Conservation (phyloP, 208 protist species). For the Blechomonas ayalai region DNA sequence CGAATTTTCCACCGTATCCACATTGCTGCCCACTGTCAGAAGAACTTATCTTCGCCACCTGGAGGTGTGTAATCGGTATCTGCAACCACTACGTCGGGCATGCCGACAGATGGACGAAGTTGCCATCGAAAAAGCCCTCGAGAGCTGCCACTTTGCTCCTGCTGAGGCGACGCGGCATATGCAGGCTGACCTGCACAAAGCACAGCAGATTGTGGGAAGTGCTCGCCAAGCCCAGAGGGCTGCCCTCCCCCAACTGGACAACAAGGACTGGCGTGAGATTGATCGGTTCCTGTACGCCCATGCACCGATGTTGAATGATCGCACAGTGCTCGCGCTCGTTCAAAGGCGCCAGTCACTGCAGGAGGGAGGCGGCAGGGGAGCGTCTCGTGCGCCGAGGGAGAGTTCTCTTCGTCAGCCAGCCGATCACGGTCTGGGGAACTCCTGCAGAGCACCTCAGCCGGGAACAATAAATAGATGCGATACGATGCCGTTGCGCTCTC, state of each 20-base stretch:
- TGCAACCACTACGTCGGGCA: constrained; percentile 54
- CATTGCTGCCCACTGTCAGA: constrained; percentile 3
- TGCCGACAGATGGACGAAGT: constrained; percentile 39
- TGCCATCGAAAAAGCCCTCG: constrained; percentile 42
- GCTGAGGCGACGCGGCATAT: constrained; percentile 48
- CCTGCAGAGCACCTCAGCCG: no score
- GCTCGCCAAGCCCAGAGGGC: constrained; percentile 27
- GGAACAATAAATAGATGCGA: no score
- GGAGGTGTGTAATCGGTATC: constrained; percentile 34
- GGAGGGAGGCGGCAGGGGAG: constrained; percentile 4
- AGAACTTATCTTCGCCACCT: constrained; percentile 18
- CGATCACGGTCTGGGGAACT: no score
- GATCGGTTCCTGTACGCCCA: constrained; percentile 53
- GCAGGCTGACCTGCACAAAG: constrained; percentile 56
- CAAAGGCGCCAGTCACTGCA: constrained; percentile 44
- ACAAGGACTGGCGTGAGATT: constrained; percentile 20
- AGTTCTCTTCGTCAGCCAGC: no score
- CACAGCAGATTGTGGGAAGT: constrained; percentile 40
- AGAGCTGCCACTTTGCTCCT: constrained; percentile 23
- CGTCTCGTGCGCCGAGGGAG: no score
- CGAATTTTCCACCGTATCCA: constrained; percentile 10
- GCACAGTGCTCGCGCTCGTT: constrained; percentile 42
- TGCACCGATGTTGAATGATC: constrained; percentile 39
- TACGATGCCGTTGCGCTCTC: no score
- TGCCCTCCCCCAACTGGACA: constrained; percentile 25